A percentile compares a stretch with the other conserved stretches of the same genome.
These are phyloP conservation scores for Microsporum canis DNA, from an alignment of 2,329 filamentous ascomycete species.

Conservation along the genomic window DNA sequence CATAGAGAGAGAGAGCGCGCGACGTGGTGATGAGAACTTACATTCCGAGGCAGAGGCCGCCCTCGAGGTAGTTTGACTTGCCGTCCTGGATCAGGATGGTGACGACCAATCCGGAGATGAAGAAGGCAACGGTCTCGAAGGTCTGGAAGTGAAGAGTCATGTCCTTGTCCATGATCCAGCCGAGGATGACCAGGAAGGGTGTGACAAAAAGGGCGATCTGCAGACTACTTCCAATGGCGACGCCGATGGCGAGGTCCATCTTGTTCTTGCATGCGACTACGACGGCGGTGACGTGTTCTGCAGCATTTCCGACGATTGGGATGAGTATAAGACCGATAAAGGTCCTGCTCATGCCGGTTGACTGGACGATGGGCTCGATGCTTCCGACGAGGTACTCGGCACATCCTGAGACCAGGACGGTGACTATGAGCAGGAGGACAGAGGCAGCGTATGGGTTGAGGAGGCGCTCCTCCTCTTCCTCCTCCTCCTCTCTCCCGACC, in stretches of 20 bases:
- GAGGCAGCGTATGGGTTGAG: conserved; percentile 54
- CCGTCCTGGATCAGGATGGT: conserved; percentile 66
- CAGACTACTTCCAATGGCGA: conserved; percentile 70
- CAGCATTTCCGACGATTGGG: conserved; percentile 69
- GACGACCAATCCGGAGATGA: conserved; percentile 62
- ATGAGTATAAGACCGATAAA: conserved; percentile 72
- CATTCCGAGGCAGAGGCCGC: conserved; percentile 56
- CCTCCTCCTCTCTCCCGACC: conserved; percentile 17
- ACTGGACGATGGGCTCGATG: conserved; percentile 60
- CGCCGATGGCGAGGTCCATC: conserved; percentile 57
- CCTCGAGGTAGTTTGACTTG: conserved; percentile 74
- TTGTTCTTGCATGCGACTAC: conserved; percentile 67
- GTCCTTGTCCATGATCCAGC: conserved; percentile 60
- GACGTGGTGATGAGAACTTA: conserved; percentile 24
- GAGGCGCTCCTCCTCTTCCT: conserved; percentile 38
- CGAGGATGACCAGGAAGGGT: conserved; percentile 66
- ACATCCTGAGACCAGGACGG: conserved; percentile 58
- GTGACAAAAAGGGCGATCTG: conserved; percentile 76
- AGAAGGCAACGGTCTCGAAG: conserved; percentile 68
- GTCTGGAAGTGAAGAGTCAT: conserved; percentile 76
- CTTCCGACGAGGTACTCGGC: conserved; percentile 68
- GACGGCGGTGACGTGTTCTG: conserved; percentile 70
- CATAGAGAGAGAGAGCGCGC: not conserved
- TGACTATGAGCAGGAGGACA: conserved; percentile 57
- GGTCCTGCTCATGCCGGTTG: conserved; percentile 61